Percentiles rank a stretch among this genome's conserved stretches.
These are phyloP conservation scores for Exidia glandulosa DNA, from an alignment of 768 basidiomycete genomes.

Conservation along the genomic window DNA sequence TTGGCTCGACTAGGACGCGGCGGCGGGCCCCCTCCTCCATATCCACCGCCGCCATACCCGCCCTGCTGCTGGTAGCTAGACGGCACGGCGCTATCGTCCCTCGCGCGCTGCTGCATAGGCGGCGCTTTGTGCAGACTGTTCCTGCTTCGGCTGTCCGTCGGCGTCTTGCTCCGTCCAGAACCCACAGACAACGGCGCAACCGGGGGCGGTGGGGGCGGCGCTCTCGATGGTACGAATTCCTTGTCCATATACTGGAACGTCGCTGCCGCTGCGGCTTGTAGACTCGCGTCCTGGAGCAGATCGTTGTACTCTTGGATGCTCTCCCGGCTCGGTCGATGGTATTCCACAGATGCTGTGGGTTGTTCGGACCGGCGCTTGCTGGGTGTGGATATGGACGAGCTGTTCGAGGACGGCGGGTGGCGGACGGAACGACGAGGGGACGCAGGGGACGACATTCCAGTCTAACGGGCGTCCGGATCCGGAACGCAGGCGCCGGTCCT, in stretches of 20 bases:
- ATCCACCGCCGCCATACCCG: not conserved
- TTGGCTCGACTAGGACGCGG: constrained; percentile 77
- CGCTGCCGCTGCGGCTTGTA: constrained; percentile 43
- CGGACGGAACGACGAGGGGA: too few species aligned
- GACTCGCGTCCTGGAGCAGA: constrained; percentile 49
- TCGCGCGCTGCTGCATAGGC: constrained; percentile 7
- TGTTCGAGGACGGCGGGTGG: too few species aligned
- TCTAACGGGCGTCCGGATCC: too few species aligned
- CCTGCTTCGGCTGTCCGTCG: constrained; percentile 23
- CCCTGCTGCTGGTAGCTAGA: not conserved
- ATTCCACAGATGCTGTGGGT: too few species aligned
- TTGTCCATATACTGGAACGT: constrained; percentile 3
- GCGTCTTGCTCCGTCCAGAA: not conserved
- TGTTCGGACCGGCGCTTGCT: too few species aligned
- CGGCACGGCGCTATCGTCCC: not conserved
- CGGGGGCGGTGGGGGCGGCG: not conserved
- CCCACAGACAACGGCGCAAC: not conserved
- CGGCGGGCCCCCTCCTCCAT: constrained; percentile 34
- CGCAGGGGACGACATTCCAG: too few species aligned
- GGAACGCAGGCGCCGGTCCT: too few species aligned
- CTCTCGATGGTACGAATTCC: constrained; percentile 1
- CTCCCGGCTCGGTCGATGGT: constrained; percentile 43
- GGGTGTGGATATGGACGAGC: too few species aligned
- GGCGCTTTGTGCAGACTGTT: constrained; percentile 55
- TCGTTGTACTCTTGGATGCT: constrained; percentile 71